Base-by-base conservation (phyloP, 1,284 basidiomycete genomes). In the Moniliophthora roreri region DNA sequence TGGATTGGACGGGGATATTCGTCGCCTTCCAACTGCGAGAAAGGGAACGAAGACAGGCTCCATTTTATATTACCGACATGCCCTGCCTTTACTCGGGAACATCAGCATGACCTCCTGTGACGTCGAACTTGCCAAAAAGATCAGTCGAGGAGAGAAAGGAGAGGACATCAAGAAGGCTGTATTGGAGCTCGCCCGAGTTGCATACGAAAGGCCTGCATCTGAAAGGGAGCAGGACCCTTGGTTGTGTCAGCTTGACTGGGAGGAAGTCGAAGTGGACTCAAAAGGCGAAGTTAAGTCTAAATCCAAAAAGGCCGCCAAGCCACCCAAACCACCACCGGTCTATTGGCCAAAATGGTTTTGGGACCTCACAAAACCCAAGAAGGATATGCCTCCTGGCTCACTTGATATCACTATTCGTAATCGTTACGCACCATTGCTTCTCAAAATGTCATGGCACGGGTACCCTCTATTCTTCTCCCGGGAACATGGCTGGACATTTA, bases 261-360 rank as follows among this genome's bases (percentile, higher is more conserved):
- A 18, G 58, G 63, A 56, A 28, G 56, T 58, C 9, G 55, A 59
- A 54, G 37, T 42, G 24, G 52, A 52, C 44, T 11, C 45, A 36
- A 21, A 56, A 38, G 52, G 52, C 55, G n/a, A 50, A 51, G 26
- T 35, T 8, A 39, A 51, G 41, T 40, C 60, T 13, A 73, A 73
- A 58, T 40, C 60, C 1, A 70, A 38, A 39, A 60, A 53, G 32
- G 39, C 55, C 11, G 49, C 58, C 10, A 60, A 59, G 54, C 36
- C 42, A 10, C 28, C 51, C 13, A 82, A 81, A 62, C 72, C 74
- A 8, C 71, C 75, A 7, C 71, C 76, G 0, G 76, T 85, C 0
- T 56, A 75, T 26, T 88, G 86, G 86, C 96, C 95, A 0, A 92
- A 94, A 65, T 99, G 97, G 96, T 99, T 94, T 67, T 96, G 91